Base-by-base conservation (phyloP, 2,329 filamentous ascomycete species). In the Fusarium torreyae region DNA sequence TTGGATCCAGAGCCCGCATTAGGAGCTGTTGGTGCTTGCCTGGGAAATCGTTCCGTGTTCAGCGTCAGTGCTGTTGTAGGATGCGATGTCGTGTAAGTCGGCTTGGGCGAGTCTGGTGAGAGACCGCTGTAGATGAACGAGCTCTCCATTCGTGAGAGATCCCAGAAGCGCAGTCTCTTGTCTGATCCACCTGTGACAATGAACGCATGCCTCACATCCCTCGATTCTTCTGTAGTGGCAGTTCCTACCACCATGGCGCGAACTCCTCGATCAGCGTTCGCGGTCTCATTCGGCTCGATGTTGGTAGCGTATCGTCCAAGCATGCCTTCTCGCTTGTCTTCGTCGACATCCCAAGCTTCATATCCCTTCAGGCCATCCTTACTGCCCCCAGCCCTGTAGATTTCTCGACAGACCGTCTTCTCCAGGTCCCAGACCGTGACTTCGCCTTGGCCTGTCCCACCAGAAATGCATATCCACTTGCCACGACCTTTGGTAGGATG, bases 351-450 rank as follows among this genome's bases (percentile, higher is more conserved):
- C 87, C 93, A 94, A 4, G 95, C 88, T 45, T 94, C 91, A 77
- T 97, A 97, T 24, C 87, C 87, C 74, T 89, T 91, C 1, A 86
- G 81, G 0, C 81, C 82, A 60, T 91, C 86, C 80, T 89, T 87
- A 52, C 82, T 84, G 26, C 88, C 87, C 3, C 89, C 87, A 77
- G 77, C 91, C 81, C 94, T 90, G 77, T 97, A 97, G 2, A 98
- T 91, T 77, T 98, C 94, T 62, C 93, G 89, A 75, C 96, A 99
- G 45, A 92, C 87, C 9, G 90, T 89, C 81, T 95, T 97, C 77
- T 98, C 95, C 17, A 98, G 85, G 75, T 98, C 96, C 96, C 96
- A 99, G 1, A 97, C 92, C 0, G 94, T 97, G 33, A 99, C 89
- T 77, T 99, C 96, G 17, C 94, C 94, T 65, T 93, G 90, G 6